A percentile compares a stretch with the other conserved stretches of the same genome.
Conservation (phyloP, 1,284 basidiomycete species). For the Fomitopsis schrenkii region DNA sequence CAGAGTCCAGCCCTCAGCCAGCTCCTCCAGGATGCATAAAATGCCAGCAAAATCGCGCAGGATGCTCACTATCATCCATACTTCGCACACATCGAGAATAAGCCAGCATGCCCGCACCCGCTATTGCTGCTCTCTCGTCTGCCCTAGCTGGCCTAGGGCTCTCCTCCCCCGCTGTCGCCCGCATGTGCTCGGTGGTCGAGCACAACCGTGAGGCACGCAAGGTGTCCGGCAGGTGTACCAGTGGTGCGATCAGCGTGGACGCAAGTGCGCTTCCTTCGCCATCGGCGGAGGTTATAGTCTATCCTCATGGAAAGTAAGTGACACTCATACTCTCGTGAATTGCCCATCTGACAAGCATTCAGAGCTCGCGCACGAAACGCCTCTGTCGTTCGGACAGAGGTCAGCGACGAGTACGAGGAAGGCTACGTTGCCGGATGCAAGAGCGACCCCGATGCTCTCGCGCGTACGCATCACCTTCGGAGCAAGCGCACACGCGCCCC, state of each 20-base stretch:
- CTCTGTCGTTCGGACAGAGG: neutral
- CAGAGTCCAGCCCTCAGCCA: too few species aligned
- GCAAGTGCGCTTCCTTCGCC: constrained; percentile 1
- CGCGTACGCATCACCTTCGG: neutral
- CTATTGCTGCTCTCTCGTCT: neutral
- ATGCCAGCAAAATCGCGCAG: neutral
- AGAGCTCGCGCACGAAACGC: neutral
- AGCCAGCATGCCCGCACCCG: neutral
- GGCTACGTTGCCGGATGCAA: neutral
- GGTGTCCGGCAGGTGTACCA: neutral
- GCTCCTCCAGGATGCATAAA: neutral
- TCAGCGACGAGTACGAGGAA: neutral
- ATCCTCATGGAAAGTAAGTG: neutral
- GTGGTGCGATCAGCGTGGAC: neutral
- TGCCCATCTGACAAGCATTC: neutral
- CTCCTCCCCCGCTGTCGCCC: neutral
- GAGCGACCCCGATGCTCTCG: neutral
- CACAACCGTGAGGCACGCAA: neutral
- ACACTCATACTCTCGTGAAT: too few species aligned
- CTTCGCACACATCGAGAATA: neutral
- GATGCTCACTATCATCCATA: neutral
- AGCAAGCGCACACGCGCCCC: neutral
- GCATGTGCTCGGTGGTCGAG: constrained; percentile 1
- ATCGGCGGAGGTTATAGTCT: neutral
- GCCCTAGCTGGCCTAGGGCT: constrained; percentile 1